Percentiles rank a stretch among this genome's conserved stretches.
phyloP scores from a whole-genome alignment of 2,329 filamentous ascomycete species.

The Stachybotrys elegans region DNA sequence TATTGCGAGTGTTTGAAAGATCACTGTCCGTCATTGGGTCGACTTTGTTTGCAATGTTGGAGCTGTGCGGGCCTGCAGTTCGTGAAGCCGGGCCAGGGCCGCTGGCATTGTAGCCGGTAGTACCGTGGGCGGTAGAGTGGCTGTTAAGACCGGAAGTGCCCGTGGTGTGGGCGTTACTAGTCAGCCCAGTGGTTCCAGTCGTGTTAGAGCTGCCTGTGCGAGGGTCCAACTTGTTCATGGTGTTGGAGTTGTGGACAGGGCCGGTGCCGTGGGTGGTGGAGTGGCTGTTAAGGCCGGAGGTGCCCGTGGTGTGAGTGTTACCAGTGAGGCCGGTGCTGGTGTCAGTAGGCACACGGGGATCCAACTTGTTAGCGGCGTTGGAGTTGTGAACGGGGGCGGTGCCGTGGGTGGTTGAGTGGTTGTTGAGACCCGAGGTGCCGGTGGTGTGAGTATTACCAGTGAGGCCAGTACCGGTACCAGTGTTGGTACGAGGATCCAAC shows the following conservation, averaged over 20 bases:
- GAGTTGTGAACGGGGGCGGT: conserved; percentile 28
- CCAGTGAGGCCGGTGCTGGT: conserved; percentile 11
- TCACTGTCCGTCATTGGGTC: conserved; percentile 54
- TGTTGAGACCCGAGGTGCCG: conserved; percentile 3
- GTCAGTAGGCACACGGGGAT: conserved; percentile 51
- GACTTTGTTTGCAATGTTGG: conserved; percentile 41
- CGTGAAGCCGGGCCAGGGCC: conserved; percentile 20
- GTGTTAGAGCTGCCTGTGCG: conserved; percentile 6
- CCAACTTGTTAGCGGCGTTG: conserved; percentile 42
- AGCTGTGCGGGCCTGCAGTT: conserved; percentile 41
- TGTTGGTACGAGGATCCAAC: conserved; percentile 39
- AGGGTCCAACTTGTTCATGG: conserved; percentile 1
- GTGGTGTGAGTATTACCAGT: conserved; percentile 9
- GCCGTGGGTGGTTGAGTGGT: conserved; percentile 3
- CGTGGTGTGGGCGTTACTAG: conserved; percentile 5
- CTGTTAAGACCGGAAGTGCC: no score
- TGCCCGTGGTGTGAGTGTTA: conserved; percentile 18
- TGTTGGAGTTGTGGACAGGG: conserved; percentile 4
- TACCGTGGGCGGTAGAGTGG: conserved; percentile 7
- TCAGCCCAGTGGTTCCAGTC: conserved; percentile 7
- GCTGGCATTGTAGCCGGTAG: conserved; percentile 3
- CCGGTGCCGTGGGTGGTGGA: conserved; percentile 20
- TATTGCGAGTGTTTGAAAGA: conserved; percentile 33
- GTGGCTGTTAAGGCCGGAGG: background rate
- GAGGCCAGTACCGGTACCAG: conserved; percentile 23